phyloP scores from a whole-genome alignment of 202 grass and related monocot species.

The Panicum virgatum region DNA sequence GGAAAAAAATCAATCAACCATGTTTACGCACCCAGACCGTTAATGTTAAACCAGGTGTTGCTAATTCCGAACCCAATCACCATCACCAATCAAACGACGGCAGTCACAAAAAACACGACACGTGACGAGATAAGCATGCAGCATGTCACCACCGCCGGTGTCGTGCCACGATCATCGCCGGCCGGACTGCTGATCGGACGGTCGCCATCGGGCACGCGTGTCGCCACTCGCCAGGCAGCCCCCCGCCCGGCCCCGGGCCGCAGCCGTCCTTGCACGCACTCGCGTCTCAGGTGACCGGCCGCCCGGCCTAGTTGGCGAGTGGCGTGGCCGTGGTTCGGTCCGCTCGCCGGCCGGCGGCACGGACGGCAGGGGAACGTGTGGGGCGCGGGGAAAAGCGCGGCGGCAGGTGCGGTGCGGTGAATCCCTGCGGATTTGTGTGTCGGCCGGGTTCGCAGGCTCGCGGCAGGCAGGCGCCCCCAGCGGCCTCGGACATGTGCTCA shows the following conservation, averaged over 20 bases:
- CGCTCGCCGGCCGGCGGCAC: not conserved
- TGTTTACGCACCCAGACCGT: not conserved
- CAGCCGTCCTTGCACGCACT: not conserved
- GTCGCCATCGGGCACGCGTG: not conserved
- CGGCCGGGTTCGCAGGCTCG: not conserved
- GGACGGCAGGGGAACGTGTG: not conserved
- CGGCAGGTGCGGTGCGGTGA: not conserved
- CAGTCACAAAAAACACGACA: no score
- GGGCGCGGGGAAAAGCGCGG: not conserved
- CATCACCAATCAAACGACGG: not conserved
- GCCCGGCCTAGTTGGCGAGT: not conserved
- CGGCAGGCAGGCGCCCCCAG: not conserved
- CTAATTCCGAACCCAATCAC: not conserved
- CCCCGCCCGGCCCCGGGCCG: not conserved
- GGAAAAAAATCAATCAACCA: not conserved
- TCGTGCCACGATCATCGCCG: not conserved
- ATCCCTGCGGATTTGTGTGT: not conserved
- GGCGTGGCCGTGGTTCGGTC: not conserved
- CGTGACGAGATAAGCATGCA: not conserved
- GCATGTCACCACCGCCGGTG: not conserved
- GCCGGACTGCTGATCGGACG: conserved; percentile 12
- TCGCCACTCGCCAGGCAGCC: not conserved
- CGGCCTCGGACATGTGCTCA: not conserved
- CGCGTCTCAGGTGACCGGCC: not conserved
- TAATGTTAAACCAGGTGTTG: not conserved